These are phyloP conservation scores for Besnoitia besnoiti DNA, from an alignment of 169 alveolate genomes.

Conservation along the genomic window DNA sequence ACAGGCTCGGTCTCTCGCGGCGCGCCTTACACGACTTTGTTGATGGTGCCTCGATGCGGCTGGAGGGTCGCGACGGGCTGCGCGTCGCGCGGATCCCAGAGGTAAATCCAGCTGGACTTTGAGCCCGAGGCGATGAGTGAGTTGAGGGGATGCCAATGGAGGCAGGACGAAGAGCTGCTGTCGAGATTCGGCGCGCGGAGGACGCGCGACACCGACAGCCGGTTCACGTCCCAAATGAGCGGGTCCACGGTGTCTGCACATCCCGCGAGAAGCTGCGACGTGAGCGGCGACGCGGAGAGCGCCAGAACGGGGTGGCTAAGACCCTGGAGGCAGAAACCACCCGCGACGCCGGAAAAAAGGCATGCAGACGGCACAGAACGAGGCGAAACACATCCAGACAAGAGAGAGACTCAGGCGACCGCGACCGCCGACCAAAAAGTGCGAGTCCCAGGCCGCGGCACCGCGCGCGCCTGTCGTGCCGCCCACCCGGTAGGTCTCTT, in stretches of 20 bases:
- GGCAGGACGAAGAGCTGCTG: slow-evolving; percentile 79
- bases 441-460: too few relatives aligned
- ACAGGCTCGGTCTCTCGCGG: too few relatives aligned
- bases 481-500: too few relatives aligned
- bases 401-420: not conserved
- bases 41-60: slow-evolving; percentile 86
- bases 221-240: slow-evolving; percentile 80
- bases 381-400: not conserved
- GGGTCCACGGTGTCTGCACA: slow-evolving; percentile 83
- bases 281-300: slow-evolving; percentile 78
- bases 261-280: slow-evolving; percentile 76
- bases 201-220: slow-evolving; percentile 50
- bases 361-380: not conserved
- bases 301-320: slow-evolving; percentile 77
- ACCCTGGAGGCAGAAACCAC: slow-evolving; percentile 51
- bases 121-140: slow-evolving; percentile 86
- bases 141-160: slow-evolving; percentile 87
- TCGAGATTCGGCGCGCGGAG: slow-evolving; percentile 78
- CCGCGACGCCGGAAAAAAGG: slow-evolving; percentile 11
- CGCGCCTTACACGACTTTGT: slow-evolving; percentile 25
- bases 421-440: too few relatives aligned
- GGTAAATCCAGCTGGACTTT: slow-evolving; percentile 81
- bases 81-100: slow-evolving; percentile 86
- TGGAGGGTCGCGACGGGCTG: slow-evolving; percentile 82
- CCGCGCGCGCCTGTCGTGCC: too few relatives aligned